A percentile compares a stretch with the other conserved stretches of the same genome.
These are phyloP conservation scores for Pyrenochaeta sp. DNA, from an alignment of 2,329 filamentous ascomycete species.

Conservation along the genomic window DNA sequence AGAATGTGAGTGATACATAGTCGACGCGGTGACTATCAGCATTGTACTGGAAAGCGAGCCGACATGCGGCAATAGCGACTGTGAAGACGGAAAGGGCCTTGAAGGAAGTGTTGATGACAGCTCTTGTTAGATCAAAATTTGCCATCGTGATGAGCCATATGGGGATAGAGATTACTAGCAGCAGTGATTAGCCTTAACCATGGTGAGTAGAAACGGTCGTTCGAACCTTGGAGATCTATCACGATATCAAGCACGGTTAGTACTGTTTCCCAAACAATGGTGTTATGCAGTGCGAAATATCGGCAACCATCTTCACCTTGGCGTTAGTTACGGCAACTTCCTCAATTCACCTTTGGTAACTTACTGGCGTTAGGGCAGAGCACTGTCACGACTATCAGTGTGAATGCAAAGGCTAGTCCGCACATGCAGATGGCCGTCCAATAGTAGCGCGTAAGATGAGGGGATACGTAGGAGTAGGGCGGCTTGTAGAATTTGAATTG, in stretches of 20 bases:
- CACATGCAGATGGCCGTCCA: constrained; percentile 15
- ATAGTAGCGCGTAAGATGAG: constrained; percentile 18
- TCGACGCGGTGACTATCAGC: constrained; percentile 1
- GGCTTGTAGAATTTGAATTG: constrained; percentile 25
- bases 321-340: constrained; percentile 4
- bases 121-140: constrained; percentile 12
- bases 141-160: constrained; percentile 23
- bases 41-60: constrained; percentile 11
- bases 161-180: constrained; percentile 17
- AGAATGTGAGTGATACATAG: constrained; percentile 11
- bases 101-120: constrained; percentile 19
- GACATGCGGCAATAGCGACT: constrained; percentile 11
- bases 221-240: constrained; percentile 19
- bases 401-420: constrained; percentile 11
- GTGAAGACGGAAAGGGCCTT: constrained; percentile 18
- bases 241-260: constrained; percentile 20
- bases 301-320: constrained; percentile 12
- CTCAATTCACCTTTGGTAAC: constrained; percentile 1
- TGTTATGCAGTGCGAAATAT: constrained; percentile 9
- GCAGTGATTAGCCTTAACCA: constrained; percentile 4
- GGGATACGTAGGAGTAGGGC: constrained; percentile 22
- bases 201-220: background rate
- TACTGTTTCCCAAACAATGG: constrained; percentile 10
- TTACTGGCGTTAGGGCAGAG: constrained; percentile 16
- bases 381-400: constrained; percentile 18